Base-by-base conservation (phyloP, 345 rosid genomes). In the Eutrema heterophyllum region DNA sequence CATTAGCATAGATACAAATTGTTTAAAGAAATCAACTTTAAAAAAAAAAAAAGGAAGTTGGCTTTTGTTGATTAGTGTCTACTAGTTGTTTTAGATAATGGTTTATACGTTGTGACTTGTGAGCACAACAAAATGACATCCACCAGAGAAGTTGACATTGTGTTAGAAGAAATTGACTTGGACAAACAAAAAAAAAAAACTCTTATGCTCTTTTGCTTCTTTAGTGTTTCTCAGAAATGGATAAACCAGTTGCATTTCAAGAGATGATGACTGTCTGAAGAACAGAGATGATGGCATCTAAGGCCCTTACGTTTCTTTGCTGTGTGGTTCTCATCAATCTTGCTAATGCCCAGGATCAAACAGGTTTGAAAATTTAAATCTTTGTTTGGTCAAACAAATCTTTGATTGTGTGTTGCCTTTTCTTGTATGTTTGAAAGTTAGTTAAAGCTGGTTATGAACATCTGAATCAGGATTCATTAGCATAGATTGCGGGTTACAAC, bases 401-500 rank as follows among this genome's bases (percentile, higher is more conserved):
- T 43, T 33, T 33, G 59, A 14, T 59, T 80, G 26, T 51, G 11
- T 9, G 24, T 66, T 16, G 8, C 6, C 12, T 30, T 21, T 8
- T 14, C 32, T 1, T 18, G 59, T 53, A 4, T 12, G 3, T 43
- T 35, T 5, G 13, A 14, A 24, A 60, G n/a, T 7, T 27, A 9
- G 33, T 50, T 39, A 18, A 36, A 50, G 21, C 36, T 46, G 6
- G 3, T 35, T 40, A 9, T 27, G 1, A 32, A 33, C 55, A 11
- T 75, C 13, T 52, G 63, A 67, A 70, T 69, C 81, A 80, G 87
- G 81, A 4, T 84, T 84, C 55, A 78, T 82, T 15, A 82, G 87
- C 80, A 72, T 84, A 61, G 87, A 84, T 56, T 84, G 83, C 30
- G 85, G 87, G 0, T 50, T 70, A 51, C 71, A 62, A 33, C 83